Percentiles rank a stretch among this genome's conserved stretches.
Conservation (phyloP, 345 rosid genomes). For the Euphorbia pulcherrima region DNA sequence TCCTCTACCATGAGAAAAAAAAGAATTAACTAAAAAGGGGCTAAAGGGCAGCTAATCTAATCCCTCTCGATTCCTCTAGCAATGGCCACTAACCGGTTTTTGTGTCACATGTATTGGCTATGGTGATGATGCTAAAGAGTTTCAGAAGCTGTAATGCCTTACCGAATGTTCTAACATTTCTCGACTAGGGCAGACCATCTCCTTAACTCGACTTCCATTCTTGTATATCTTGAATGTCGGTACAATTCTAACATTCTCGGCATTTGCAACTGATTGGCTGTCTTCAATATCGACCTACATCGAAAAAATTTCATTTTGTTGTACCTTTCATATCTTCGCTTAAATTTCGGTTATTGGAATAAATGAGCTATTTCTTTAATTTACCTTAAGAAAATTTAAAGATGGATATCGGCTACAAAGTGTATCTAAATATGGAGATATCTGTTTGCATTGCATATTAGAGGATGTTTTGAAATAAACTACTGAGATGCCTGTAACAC, state of each 20-base stretch:
- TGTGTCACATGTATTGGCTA: conserved; percentile 40
- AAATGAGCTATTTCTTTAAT: conserved; percentile 18
- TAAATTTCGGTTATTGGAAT: background rate
- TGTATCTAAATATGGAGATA: conserved; percentile 65
- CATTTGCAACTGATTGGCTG: conserved; percentile 44
- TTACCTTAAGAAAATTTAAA: conserved; percentile 78
- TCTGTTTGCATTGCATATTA: conserved; percentile 73
- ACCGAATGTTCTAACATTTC: conserved; percentile 87
- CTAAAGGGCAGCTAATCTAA: conserved; percentile 46
- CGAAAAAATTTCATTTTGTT: background rate
- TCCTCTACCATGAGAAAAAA: conserved; percentile 52
- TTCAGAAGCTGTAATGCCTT: conserved; percentile 84
- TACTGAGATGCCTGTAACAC: conserved; percentile 60
- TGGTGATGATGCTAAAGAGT: conserved; percentile 23
- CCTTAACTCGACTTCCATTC: conserved; percentile 73
- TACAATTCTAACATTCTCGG: conserved; percentile 80
- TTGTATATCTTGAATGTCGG: conserved; percentile 98
- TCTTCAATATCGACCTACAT: conserved; percentile 72
- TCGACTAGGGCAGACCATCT: conserved; percentile 82
- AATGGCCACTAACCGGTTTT: conserved; percentile 40
- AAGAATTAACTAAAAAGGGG: conserved; percentile 52
- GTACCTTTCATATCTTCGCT: background rate
- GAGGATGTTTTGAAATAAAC: conserved; percentile 63
- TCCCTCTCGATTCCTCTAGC: conserved; percentile 43
- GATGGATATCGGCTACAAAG: conserved; percentile 84